Percentiles rank a stretch among this genome's conserved stretches.
phyloP scores from a whole-genome alignment of 345 rosid species.

The Gossypium herbaceum region DNA sequence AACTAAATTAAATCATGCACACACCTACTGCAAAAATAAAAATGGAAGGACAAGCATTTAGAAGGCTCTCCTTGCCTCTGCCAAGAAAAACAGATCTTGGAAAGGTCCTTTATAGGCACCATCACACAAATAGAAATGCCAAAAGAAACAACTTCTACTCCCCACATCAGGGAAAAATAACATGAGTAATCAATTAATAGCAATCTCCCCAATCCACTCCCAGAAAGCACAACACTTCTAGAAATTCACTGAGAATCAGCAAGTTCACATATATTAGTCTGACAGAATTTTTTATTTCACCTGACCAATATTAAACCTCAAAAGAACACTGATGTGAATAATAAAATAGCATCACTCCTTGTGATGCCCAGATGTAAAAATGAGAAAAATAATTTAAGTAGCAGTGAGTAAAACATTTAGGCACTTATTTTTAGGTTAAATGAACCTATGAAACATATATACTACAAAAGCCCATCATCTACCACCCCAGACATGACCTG shows the following conservation, averaged over 20 bases:
- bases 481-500: neutral
- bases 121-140: neutral
- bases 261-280: neutral
- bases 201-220: neutral
- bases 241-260: neutral
- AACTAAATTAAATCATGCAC: neutral
- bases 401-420: neutral
- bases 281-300: neutral
- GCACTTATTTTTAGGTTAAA: neutral
- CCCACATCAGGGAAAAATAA: neutral
- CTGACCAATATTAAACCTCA: neutral
- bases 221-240: neutral
- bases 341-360: neutral
- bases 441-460: neutral
- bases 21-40: neutral
- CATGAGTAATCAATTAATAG: neutral
- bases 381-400: neutral
- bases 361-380: neutral
- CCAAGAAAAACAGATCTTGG: neutral
- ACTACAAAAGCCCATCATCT: neutral
- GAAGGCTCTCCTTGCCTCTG: neutral
- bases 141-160: neutral
- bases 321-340: neutral
- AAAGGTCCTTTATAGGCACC: neutral
- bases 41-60: slow-evolving; percentile 5